A percentile compares a stretch with the other conserved stretches of the same genome.
These are phyloP conservation scores for Lepidium sativum DNA, from an alignment of 345 rosid genomes.

Conservation along the genomic window DNA sequence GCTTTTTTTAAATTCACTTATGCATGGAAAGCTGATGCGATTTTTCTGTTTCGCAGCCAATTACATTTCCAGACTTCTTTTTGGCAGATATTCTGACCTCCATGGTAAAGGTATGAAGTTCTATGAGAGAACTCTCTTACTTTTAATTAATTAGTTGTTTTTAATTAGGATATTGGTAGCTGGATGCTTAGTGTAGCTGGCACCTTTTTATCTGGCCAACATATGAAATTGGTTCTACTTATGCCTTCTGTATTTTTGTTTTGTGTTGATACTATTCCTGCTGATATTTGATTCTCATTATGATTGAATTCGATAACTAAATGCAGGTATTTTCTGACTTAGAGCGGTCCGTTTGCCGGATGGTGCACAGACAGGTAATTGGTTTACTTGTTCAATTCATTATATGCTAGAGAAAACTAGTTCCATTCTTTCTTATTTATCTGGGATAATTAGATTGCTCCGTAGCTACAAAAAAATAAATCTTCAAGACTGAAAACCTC, in stretches of 20 bases:
- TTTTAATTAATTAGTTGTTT: not conserved
- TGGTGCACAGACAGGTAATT: conserved; percentile 85
- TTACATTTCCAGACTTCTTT: conserved; percentile 91
- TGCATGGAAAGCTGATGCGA: conserved; percentile 1
- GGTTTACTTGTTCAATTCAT: not conserved
- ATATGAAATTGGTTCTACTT: not conserved
- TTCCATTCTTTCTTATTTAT: not conserved
- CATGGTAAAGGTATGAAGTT: conserved; percentile 78
- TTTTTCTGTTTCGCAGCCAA: conserved; percentile 50
- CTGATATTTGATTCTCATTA: not conserved
- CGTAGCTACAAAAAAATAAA: not conserved
- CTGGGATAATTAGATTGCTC: not conserved
- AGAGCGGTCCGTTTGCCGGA: conserved; percentile 93
- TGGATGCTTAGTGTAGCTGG: not conserved
- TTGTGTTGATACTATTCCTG: not conserved
- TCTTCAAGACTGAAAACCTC: not conserved
- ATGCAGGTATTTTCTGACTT: conserved; percentile 94
- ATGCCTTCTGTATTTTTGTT: not conserved
- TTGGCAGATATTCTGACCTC: conserved; percentile 94
- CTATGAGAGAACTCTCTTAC: not conserved
- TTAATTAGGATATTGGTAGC: not conserved
- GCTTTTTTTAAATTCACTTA: not conserved
- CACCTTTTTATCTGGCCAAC: not conserved
- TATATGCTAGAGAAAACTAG: not conserved
- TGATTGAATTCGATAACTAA: conserved; percentile 8